Evolutionary conservation across 768 basidiomycete species (phyloP), one percentile per base, ranked within the genome.

Genomic region (Kwoniella heveanensis): DNA sequence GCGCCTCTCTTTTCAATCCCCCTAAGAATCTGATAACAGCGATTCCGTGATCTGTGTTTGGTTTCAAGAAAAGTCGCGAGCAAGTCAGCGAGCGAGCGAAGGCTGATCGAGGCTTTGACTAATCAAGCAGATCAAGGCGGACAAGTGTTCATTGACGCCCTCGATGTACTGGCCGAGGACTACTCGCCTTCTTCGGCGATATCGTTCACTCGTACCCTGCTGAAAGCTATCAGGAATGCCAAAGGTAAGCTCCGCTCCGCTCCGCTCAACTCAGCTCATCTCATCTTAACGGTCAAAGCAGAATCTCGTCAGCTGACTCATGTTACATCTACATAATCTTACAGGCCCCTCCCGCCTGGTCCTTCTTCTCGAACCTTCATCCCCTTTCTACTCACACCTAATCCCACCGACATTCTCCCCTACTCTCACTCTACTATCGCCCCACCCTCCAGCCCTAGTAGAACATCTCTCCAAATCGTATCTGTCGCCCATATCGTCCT

Each of bases 401-500:
- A 54, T 70, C 26, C 55, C 68, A 3, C 70, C 74, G 7, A 65
- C 70, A 1, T 57, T 74, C 32, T 67, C 67, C 2, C 47, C 78
- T 2, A 65, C 76, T 1, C 57, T 79, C 17, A 73, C 73, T 19
- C 65, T 66, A 5, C 57, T 77, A 30, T 60, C 62, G 8, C 85
- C 88, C 0, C 89, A 91, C 72, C 89, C 91, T 1, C 84, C 90
- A 0, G 81, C 83, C 1, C 84, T 96, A 56, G 80, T 97, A 36
- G 75, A 73, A 7, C 85, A 91, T 72, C 80, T 98, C 53, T 84
- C 89, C 1, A 83, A 82, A 26, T 86, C 86, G 8, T 92, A 90
- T 75, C 83, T 90, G 50, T 85, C 86, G 1, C 85, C 84, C 0
- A 90, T 91, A 0, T 88, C 90, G 1, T 86, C 88, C 8, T 80